Base-by-base conservation (phyloP, 345 rosid genomes). In the Dimocarpus longan region DNA sequence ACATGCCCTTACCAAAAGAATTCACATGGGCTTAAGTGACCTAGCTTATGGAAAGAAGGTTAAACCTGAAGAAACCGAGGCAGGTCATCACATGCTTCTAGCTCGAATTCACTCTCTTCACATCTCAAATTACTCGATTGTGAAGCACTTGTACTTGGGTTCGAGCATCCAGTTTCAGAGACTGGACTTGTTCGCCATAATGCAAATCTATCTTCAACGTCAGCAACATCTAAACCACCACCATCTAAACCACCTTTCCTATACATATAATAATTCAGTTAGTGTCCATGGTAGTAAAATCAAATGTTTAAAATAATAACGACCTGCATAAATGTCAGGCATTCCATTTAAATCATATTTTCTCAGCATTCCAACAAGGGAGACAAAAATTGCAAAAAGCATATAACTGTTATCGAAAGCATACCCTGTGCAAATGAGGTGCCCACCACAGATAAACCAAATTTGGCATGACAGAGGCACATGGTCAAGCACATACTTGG, bases 361-460 rank as follows among this genome's bases (percentile, higher is more conserved):
- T 52, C 40, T 71, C 21, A 71, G 16, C 59, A 43, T 44, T 46
- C 73, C 54, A 26, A 50, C 10, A 6, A 71, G 22, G 75, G 57
- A 15, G 26, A 40, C 3, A 21, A 43, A 11, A n/a, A 7, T 70
- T 24, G 10, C 9, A 5, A 21, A 26, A 40, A 60, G 52, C 16
- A 70, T 59, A n/a, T 5, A 22, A 74, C n/a, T 73, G 70, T 60
- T 15, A 37, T 4, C 11, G 10, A 21, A 50, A 70, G 76, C 77
- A 66, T 80, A 93, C 97, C 91, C 82, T 32, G 73, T 68, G 74
- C 70, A 73, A 70, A 93, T 79, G 75, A 83, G 84, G 56, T 82
- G 81, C 12, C 88, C 89, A 32, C 80, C 81, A 76, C 95, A 93
- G 76, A 85, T 78, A 82, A 90, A 93, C 90, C 86, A 87, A 72